Base-by-base conservation (phyloP, 805 yeast genomes). In the Yarrowia keelungensis region DNA sequence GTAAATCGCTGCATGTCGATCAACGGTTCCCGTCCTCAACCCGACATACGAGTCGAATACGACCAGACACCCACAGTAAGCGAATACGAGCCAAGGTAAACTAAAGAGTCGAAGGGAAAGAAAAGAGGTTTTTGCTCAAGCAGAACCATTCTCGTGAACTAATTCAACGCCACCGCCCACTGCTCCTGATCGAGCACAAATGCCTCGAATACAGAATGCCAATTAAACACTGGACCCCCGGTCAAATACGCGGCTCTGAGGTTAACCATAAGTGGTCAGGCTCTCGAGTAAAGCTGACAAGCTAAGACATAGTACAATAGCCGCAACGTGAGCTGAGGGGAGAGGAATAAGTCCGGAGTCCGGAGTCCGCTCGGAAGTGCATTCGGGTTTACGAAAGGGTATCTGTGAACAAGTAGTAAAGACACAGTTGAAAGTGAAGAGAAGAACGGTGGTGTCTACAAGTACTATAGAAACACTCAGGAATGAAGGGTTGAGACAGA, bases 211-310 rank as follows among this genome's bases (percentile, higher is more conserved):
- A 50, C 39, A 32, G 19, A 32, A 9, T 50, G 22, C 7, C 54
- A 51, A 51, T 51, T 51, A 51, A 51, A 51, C 42, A 51, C 42
- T 16, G 42, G 42, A 42, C 36, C 56, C 56, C 56, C n/a, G 42
- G 56, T 51, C 42, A 36, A 16, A 51, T 36, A 36, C 56, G 56
- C 56, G 56, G 56, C 56, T 51, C 56, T 51, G 56, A 51, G 56
- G 56, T 51, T 51, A 51, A 51, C 56, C 12, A 42, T 51, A 51
- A 16, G 56, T 14, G n/a, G 15, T 19, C 39, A n/a, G 56, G 16
- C 50, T 46, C 50, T 46, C 50, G 36, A n/a, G 32, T 16, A n/a
- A 10, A 8, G 22, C 12, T 9, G 19, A 35, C 35, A 16, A n/a
- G 56, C 10, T 16, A 11, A 51, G 56, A 36, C 54, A 35, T 26